phyloP scores from a whole-genome alignment of 495 filamentous ascomycete genomes.

The Poronia punctata region DNA sequence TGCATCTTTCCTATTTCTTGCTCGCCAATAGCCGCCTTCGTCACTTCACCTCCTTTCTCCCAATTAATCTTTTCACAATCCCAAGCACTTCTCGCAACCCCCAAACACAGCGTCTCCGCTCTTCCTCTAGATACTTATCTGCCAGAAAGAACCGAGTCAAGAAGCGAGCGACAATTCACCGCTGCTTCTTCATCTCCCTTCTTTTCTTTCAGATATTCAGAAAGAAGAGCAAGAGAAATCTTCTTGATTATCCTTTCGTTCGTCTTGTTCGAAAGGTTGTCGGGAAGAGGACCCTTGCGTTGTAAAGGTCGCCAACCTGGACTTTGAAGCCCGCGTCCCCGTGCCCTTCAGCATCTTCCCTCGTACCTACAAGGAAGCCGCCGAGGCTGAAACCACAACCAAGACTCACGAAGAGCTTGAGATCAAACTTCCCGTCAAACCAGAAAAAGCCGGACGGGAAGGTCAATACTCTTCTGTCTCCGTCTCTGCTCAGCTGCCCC shows the following conservation, averaged over 20 bases:
- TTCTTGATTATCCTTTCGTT: conserved; percentile 94
- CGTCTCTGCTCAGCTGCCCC: conserved; percentile 53
- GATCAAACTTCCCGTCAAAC: conserved; percentile 65
- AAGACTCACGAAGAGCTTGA: conserved; percentile 79
- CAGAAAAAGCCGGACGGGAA: conserved; percentile 79
- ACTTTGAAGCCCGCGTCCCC: conserved; percentile 99
- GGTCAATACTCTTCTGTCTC: conserved; percentile 67
- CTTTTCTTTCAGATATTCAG: conserved; percentile 42
- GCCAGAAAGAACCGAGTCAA: conserved; percentile 31
- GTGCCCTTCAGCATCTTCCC: conserved; percentile 99
- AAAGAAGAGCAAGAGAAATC: conserved; percentile 69
- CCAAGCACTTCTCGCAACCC: conserved; percentile 20
- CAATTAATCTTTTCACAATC: conserved; percentile 23
- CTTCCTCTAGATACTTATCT: conserved; percentile 20
- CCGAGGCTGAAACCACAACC: conserved; percentile 69
- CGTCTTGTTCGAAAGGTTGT: conserved; percentile 72
- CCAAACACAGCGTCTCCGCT: conserved; percentile 18
- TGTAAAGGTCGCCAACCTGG: conserved; percentile 87
- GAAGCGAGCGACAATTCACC: conserved; percentile 20
- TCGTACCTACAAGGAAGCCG: conserved; percentile 91
- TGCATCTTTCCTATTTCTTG: conserved; percentile 28
- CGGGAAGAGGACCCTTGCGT: conserved; percentile 74
- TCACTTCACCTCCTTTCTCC: conserved; percentile 28
- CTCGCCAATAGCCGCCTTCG: conserved; percentile 26
- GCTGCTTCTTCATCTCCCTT: conserved; percentile 24